Evolutionary conservation across 1,139 yeast genomes (phyloP), one percentile per base, ranked within the genome.

Genomic region (Wickerhamomyces sp.): DNA sequence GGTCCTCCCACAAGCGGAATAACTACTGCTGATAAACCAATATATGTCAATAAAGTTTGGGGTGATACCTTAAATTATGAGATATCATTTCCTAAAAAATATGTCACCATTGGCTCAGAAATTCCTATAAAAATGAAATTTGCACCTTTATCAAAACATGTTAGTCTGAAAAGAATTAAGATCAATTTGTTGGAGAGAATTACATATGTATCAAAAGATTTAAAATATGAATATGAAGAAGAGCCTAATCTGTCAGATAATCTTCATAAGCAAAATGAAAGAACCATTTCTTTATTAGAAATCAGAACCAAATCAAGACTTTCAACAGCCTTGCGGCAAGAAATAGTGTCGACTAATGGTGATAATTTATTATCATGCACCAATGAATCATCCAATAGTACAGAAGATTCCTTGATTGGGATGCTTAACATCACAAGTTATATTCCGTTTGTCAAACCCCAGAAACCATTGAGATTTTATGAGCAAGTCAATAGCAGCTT

Each of bases 41-140:
- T 89, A 22, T 84, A 81, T 57, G 87, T 89, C 24, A 84, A 85
- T 53, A 73, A 92, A 42, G 72, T 81, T 3, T 89, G 96, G 96
- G 84, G 82, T 51, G 81, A 85, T 47, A 63, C 92, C 0, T 65
- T 89, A 32, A 84, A 81, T 44, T 89, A 89, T 60, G 86, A 85
- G 49, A 74, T 89, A 25, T 76, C 88, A 0, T 72, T 88, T 41
- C 95, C 94, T 1, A 74, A 75, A 46, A 86, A 87, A 52, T 87
- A 75, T 59, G 78, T 87, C 6, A 70, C 90, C 0, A 66, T 88
- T 37, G 90, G 90, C 3, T 72, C 81, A 8, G 80, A 78, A 36
- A 55, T 76, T 12, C 72, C 77, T 7, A 59, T 80, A 24, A 79
- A 79, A 49, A 72, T 89, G 48, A 85, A 83, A 56, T 67, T 89